These are phyloP conservation scores for Talaromyces thailandensis DNA, from an alignment of 495 filamentous ascomycete species.

Conservation along the genomic window DNA sequence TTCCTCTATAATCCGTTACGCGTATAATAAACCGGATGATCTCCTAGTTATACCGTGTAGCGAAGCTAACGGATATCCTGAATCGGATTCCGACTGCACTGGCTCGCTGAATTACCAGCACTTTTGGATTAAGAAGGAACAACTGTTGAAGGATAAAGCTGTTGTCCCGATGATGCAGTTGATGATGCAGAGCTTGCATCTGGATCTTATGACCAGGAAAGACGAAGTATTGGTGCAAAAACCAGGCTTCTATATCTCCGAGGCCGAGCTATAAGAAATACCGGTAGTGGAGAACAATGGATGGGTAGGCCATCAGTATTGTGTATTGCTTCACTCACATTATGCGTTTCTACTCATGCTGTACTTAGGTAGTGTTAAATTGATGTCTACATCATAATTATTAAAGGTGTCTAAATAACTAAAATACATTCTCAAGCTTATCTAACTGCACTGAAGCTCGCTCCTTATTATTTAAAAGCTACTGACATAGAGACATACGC, in stretches of 20 bases:
- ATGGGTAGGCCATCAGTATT: neutral
- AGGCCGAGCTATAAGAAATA: neutral
- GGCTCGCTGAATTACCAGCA: conserved; percentile 11
- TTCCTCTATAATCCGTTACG: conserved; percentile 25
- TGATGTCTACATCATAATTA: no score
- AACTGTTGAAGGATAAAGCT: conserved; percentile 3
- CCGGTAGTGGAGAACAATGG: neutral
- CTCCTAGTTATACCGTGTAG: conserved; percentile 25
- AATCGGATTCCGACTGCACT: conserved; percentile 9
- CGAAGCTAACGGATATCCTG: conserved; percentile 23
- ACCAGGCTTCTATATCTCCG: neutral
- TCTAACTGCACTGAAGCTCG: no score
- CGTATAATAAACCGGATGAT: conserved; percentile 19
- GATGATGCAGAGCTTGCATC: conserved; percentile 2
- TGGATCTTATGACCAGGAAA: conserved; percentile 4
- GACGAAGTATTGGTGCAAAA: neutral
- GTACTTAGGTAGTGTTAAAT: no score
- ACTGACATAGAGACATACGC: no score
- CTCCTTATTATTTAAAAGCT: no score
- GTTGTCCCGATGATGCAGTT: neutral
- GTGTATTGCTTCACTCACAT: no score
- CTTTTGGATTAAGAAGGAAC: conserved; percentile 12
- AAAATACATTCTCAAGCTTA: no score
- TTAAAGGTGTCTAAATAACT: no score
- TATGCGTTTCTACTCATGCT: no score